Base-by-base conservation (phyloP, 1,284 basidiomycete species). In the Ceratobasidium sp. region DNA sequence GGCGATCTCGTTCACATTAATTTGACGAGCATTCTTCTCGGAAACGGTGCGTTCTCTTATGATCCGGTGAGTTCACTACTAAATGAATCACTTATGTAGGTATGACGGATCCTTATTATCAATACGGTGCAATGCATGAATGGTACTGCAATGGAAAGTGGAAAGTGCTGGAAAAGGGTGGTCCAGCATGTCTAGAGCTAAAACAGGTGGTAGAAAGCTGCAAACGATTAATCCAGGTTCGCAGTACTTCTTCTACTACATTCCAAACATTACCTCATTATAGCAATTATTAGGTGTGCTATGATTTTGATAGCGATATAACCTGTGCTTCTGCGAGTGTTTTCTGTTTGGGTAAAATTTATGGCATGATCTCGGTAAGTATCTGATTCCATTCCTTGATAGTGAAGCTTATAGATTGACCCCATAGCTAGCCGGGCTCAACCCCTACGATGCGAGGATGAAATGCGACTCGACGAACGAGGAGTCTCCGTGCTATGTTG, bases 371-470 rank as follows among this genome's bases (percentile, higher is more conserved):
- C 6, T n/a, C 21, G 3, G 63, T 66, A 66, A 14, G 63, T 28
- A 6, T 14, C 21, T 14, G 13, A 21, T 43, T 47, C 14, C 32
- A 28, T 9, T 30, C 26, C 41, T 2, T 11, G 35, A 82, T 77
- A 85, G 49, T 76, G 80, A 7, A 11, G 11, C 11, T 38, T 38
- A 38, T 77, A 85, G 46, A 85, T 82, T 77, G 82, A 80, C 30
- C 82, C 83, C 16, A 81, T 85, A 86, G 77, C 76, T 84, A 58
- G 79, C 82, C 46, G 77, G 79, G 41, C 58, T 78, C 26, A 79
- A 79, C 71, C 80, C 85, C 76, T 85, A 86, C 79, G 86, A 87
- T 76, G 83, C 86, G 23, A 80, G 86, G 32, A 80, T 78, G 73
- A 81, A 78, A 58, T 88, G 86, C 76, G 83, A 87, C 78, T 80